Evolutionary conservation across 306 rosid genomes (phyloP).

Genomic region (Betula pendula): DNA sequence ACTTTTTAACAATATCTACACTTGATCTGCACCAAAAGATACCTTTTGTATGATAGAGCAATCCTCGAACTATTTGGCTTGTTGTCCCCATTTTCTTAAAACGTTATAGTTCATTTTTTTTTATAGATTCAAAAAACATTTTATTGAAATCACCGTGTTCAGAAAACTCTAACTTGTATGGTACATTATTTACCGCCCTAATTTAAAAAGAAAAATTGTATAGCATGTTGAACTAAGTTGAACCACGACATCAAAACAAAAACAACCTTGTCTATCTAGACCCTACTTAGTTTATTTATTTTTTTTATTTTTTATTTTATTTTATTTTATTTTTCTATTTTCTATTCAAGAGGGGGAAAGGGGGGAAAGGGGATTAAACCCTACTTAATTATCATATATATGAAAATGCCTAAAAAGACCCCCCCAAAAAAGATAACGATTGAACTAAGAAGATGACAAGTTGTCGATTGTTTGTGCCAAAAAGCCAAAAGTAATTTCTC

Average conservation of each 20-base stretch:
- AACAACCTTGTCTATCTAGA: neutral
- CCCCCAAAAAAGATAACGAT: neutral
- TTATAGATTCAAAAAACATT: too few relatives aligned
- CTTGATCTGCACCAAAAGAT: conserved; percentile 33
- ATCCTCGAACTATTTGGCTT: conserved; percentile 29
- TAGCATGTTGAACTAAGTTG: neutral
- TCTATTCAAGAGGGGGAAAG: too few relatives aligned
- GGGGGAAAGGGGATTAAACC: too few relatives aligned
- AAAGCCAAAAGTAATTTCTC: too few relatives aligned
- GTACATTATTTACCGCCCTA: too few relatives aligned
- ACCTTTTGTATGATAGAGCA: conserved; percentile 22
- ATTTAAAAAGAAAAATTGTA: too few relatives aligned
- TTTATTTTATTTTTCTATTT: too few relatives aligned
- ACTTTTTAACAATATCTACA: conserved; percentile 16
- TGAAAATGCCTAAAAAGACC: neutral
- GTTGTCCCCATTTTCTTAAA: conserved; percentile 10
- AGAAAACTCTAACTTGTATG: neutral
- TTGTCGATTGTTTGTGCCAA: neutral
- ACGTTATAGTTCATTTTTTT: too few relatives aligned
- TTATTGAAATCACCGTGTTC: neutral
- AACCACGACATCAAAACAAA: too few relatives aligned
- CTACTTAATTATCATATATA: neutral
- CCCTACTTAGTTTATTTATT: too few relatives aligned
- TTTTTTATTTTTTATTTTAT: too few relatives aligned
- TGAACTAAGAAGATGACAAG: neutral